Base-by-base conservation (phyloP, 2,329 filamentous ascomycete species). In the Cladosporium sp. region DNA sequence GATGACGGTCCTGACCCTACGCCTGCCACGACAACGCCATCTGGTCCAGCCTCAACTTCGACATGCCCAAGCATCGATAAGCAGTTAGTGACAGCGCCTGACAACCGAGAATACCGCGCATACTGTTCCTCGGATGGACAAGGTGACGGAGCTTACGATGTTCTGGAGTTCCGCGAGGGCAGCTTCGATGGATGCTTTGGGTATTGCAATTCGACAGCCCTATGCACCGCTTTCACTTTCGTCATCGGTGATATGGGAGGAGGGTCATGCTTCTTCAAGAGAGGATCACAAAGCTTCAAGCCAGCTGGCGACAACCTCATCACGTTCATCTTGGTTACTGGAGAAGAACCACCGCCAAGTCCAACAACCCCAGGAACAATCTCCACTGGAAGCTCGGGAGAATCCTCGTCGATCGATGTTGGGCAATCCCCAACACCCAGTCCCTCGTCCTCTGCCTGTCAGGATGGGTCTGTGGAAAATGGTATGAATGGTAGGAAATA, bases 121-220 rank as follows among this genome's bases (percentile, higher is more conserved):
- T 51, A 47, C 20, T 56, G 54, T 32, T 52, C 47, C 24, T 54
- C 42, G 30, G 52, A 54, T 34, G n/a, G n/a, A 32, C 37, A 8
- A 34, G 18, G 19, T 20, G 29, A 5, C 9, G 38, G 42, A 9
- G 32, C 15, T 15, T 32, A 32, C 18, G 18, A 18, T 15, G 13
- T 7, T n/a, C 4, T 8, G 9, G 12, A n/a, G 8, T 34, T 17
- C 29, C 15, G 2, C 4, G 12, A 22, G 11, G 32, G 27, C n/a
- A 24, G 36, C 29, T 45, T 17, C 18, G 18, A 15, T 8, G 22
- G 36, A 18, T 45, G 42, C 20, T 34, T 45, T 8, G 18, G 13
- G 3, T 8, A 7, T 9, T 45, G 42, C 27, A 34, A 17, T 11
- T 7, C 22, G 7, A 19, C 17, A 8, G 12, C 18, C 4, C 27